Evolutionary conservation across 352 stramenopile genomes (phyloP), one percentile per base, ranked within the genome.

Genomic region (Blastocystis sp.): DNA sequence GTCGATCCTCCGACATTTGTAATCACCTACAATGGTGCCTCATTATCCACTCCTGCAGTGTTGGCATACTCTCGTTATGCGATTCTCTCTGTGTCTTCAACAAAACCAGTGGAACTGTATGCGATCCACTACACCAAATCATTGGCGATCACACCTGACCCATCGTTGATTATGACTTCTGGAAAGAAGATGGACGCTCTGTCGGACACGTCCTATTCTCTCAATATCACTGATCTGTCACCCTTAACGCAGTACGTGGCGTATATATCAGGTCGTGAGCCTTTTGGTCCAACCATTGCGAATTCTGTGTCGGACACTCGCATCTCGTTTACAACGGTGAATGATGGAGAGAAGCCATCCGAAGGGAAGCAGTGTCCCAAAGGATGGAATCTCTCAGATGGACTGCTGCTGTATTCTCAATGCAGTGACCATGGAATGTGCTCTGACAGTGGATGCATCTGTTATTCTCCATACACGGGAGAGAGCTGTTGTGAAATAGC

Each of bases 381-480:
- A 20, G 70, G 70, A 30, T 81, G 70, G 70, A 65, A 24, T 16
- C 20, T 81, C 13, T 39, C 20, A 0, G 50, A 81, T 41, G 50
- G 50, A 18, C 26, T 81, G 43, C 37, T 81, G 4, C 70, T 81
- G 18, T 81, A 50, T 53, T 30, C 70, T 11, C 70, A 81, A 34
- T 81, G 70, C 70, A 81, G 70, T 41, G 70, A 81, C 37, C 34
- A 81, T n/a, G 70, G 70, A 9, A 41, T 81, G 24, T 81, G 70
- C 34, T 41, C 65, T 6, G 70, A 81, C 37, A 65, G 70, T 41
- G 47, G 20, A 2, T 81, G 70, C 37, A 39, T 54, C 37, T 81
- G 70, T 41, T 81, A 63, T 53, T 63, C 70, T 41, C 20, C 70
- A 5, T 81, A 63, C 55, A 63, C n/a, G 20, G 70, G 70, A 0